Evolutionary conservation across 164 flowering plant species (phyloP), one percentile per base, ranked within the genome.

Genomic region (Sedum album): DNA sequence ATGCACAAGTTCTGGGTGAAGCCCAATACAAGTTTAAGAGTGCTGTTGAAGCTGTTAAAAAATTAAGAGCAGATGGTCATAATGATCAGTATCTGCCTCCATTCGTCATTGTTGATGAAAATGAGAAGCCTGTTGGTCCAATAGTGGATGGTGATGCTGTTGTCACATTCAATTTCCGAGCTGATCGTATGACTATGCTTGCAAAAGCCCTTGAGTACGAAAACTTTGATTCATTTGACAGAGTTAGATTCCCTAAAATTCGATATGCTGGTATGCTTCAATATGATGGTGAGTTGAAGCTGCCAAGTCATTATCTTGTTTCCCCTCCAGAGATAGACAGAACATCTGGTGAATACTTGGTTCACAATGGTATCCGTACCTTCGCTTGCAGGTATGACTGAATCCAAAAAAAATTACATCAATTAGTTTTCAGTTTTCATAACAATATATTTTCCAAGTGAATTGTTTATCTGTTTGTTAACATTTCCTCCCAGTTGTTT

Each of bases 1-100:
- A 93, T 78, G 96, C 98, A 20, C 98, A 93, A 51, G 97, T 94
- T 74, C 97, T 91, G 71, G 99, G 99, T 68, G 99, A 91, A 83
- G 99, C 99, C 33, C 99, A 90, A 20, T 73, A 83, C 90, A 85
- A 89, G 71, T 94, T 94, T 65, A 81, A 20, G 69, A 85, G 71
- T 80, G 87, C 91, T 11, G 38, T 91, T 60, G 97, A 91, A 77
- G 97, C 96, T 72, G 83, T 94, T 30, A 91, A 89, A 77, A 91
- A 42, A 60, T 75, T 94, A 70, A 85, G 98, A 78, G 84, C 62
- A 68, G 82, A 73, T 1, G 80, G 84, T 21, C 78, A 82, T 5
- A 88, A 68, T 73, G 98, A 91, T 68, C 98, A 94, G 71, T 89
- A 86, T 74, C 68, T 94, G 67, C 96, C 96, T 66, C 96, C 97